phyloP scores from a whole-genome alignment of 2,329 filamentous ascomycete genomes.

The Scorias spongiosa region DNA sequence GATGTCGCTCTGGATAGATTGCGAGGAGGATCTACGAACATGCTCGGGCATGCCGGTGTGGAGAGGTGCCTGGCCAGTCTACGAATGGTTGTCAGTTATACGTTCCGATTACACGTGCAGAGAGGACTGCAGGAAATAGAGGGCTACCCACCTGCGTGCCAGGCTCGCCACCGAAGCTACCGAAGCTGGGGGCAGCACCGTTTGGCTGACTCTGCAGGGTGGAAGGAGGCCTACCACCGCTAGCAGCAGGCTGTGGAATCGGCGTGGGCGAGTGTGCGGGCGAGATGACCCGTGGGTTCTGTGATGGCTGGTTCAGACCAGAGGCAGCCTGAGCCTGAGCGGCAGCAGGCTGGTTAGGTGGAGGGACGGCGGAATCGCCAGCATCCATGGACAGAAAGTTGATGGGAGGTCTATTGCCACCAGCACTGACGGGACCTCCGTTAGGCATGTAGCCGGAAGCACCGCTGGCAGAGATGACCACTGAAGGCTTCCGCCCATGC shows the following conservation, averaged over 20 bases:
- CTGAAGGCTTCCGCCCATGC: slow-evolving; percentile 73
- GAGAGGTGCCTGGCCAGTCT: slow-evolving; percentile 25
- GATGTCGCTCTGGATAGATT: slow-evolving; percentile 64
- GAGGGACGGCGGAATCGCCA: slow-evolving; percentile 40
- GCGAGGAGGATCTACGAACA: slow-evolving; percentile 71
- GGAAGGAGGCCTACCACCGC: slow-evolving; percentile 69
- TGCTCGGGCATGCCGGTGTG: slow-evolving; percentile 53
- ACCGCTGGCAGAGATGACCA: slow-evolving; percentile 79
- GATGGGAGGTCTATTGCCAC: slow-evolving; percentile 42
- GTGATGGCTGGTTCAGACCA: slow-evolving; percentile 33
- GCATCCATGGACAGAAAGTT: slow-evolving; percentile 68
- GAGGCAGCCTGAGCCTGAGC: slow-evolving; percentile 48
- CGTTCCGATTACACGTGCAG: slow-evolving; percentile 6
- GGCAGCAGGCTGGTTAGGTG: slow-evolving; percentile 43
- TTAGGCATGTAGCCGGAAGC: slow-evolving; percentile 62
- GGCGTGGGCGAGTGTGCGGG: slow-evolving; percentile 82
- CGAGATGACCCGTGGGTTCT: slow-evolving; percentile 60
- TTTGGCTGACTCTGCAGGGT: slow-evolving; percentile 54
- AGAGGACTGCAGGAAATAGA: slow-evolving; percentile 6
- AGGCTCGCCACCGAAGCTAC: slow-evolving; percentile 60
- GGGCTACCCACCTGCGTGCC: slow-evolving; percentile 50
- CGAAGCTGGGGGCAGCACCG: slow-evolving; percentile 52
- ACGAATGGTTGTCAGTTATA: too few species aligned
- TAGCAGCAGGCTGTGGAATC: slow-evolving; percentile 76
- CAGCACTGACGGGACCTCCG: slow-evolving; percentile 49